Percentiles rank a stretch among this genome's conserved stretches.
Evolutionary conservation across 768 basidiomycete species (phyloP).

Genomic region (Lactarius pseudohatsudake): DNA sequence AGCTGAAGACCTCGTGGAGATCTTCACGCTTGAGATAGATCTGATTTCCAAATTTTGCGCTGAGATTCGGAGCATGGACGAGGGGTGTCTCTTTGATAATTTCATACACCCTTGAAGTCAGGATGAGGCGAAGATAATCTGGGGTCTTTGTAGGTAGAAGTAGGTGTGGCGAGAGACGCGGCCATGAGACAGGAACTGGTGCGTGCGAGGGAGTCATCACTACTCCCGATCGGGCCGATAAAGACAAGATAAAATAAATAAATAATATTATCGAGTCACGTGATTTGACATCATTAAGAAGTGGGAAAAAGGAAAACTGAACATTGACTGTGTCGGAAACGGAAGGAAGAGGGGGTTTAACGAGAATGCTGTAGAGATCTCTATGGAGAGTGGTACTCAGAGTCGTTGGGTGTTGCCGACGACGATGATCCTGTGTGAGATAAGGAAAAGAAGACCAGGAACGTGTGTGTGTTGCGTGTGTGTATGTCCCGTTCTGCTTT

Average conservation of each 20-base stretch:
- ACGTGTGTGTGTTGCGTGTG: slow-evolving; percentile 7
- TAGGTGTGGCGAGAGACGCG: slow-evolving; percentile 64
- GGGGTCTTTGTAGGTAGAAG: slow-evolving; percentile 67
- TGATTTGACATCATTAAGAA: slow-evolving; percentile 20
- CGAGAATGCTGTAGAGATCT: not conserved
- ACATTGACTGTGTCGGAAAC: not conserved
- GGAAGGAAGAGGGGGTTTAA: not conserved
- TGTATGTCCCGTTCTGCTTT: too few species aligned
- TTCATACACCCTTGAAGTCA: slow-evolving; percentile 90
- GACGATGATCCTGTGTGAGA: not conserved
- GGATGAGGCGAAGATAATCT: slow-evolving; percentile 85
- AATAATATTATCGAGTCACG: slow-evolving; percentile 3
- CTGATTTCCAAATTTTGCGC: slow-evolving; percentile 83
- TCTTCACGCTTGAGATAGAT: slow-evolving; percentile 98
- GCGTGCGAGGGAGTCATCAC: slow-evolving; percentile 57
- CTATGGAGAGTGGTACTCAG: too few species aligned
- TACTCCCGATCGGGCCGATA: slow-evolving; percentile 27
- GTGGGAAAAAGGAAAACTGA: not conserved
- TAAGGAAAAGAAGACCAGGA: not conserved
- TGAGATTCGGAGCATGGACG: slow-evolving; percentile 82
- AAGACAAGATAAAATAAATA: not conserved
- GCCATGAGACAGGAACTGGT: slow-evolving; percentile 64
- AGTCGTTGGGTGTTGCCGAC: not conserved
- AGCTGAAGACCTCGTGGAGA: slow-evolving; percentile 95
- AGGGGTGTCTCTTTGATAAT: slow-evolving; percentile 88